Conservation (phyloP, 2,329 filamentous ascomycete species). For the Neonectria neomacrospora region DNA sequence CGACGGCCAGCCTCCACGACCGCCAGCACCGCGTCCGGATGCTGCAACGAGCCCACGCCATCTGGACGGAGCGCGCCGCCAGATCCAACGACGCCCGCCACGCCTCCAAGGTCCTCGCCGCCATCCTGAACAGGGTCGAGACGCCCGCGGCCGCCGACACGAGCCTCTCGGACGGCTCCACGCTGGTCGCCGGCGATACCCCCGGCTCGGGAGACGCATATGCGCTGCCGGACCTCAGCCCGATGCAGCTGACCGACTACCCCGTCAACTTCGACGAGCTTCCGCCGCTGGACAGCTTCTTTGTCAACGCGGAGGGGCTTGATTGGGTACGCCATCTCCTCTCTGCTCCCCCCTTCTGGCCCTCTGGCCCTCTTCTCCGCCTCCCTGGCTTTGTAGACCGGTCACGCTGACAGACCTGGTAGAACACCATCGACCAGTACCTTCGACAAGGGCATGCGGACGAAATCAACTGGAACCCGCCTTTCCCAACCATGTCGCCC, state of each 20-base stretch:
- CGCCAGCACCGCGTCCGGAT: conserved; percentile 50
- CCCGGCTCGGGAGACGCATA: conserved; percentile 3
- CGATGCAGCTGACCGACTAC: conserved; percentile 30
- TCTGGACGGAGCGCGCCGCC: conserved; percentile 55
- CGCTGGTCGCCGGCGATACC: conserved; percentile 17
- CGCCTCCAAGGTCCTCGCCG: conserved; percentile 55
- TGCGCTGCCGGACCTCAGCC: conserved; percentile 19
- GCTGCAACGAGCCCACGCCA: conserved; percentile 54
- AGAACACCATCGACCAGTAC: conserved; percentile 46
- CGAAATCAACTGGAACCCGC: conserved; percentile 1
- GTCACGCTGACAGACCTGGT: not conserved
- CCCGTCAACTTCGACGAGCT: conserved; percentile 48
- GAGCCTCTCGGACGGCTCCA: conserved; percentile 15
- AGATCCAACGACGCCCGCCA: conserved; percentile 56
- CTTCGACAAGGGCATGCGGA: conserved; percentile 27
- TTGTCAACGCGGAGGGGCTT: conserved; percentile 48
- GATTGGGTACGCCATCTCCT: conserved; percentile 54
- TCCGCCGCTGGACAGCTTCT: conserved; percentile 52
- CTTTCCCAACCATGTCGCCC: conserved; percentile 6
- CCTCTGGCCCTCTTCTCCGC: not conserved
- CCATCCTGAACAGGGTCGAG: conserved; percentile 54
- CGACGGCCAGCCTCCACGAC: conserved; percentile 41
- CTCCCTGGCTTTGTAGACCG: not conserved
- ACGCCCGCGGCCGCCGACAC: conserved; percentile 22
- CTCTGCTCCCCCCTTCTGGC: not conserved